These are phyloP conservation scores for Umbellularia californica DNA, from an alignment of 164 flowering plant genomes.

Conservation along the genomic window DNA sequence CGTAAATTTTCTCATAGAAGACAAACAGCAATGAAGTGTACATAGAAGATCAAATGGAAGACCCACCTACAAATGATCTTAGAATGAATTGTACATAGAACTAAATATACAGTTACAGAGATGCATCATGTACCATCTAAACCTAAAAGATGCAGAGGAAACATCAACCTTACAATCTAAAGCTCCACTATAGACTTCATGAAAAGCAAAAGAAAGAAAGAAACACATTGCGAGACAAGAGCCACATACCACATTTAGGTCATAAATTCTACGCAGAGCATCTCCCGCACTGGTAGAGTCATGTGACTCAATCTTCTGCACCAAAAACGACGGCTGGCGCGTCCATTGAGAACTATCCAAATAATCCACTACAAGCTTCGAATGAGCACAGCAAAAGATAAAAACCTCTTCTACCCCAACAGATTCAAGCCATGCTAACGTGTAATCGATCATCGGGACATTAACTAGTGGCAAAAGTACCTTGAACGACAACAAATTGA, in stretches of 20 bases:
- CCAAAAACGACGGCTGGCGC: constrained; percentile 58
- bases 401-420: constrained; percentile 93
- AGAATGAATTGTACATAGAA: no score
- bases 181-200: neutral
- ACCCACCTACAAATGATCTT: no score
- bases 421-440: constrained; percentile 94
- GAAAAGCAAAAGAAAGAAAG: neutral
- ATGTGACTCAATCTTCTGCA: constrained; percentile 73
- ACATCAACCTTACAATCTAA: neutral
- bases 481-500: constrained; percentile 25
- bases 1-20: no score
- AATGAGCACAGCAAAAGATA: constrained; percentile 93
- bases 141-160: neutral
- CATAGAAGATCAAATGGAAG: no score
- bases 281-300: constrained; percentile 86
- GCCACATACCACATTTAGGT: constrained; percentile 69
- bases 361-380: constrained; percentile 75
- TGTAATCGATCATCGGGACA: constrained; percentile 87
- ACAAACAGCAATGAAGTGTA: no score
- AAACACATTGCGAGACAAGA: neutral
- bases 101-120: neutral
- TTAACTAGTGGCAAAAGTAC: constrained; percentile 84
- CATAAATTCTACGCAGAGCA: constrained; percentile 85
- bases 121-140: neutral
- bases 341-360: constrained; percentile 73